A percentile compares a stretch with the other conserved stretches of the same genome.
Conservation (phyloP, 202 grass and related monocot species). For the Panicum hallii region DNA sequence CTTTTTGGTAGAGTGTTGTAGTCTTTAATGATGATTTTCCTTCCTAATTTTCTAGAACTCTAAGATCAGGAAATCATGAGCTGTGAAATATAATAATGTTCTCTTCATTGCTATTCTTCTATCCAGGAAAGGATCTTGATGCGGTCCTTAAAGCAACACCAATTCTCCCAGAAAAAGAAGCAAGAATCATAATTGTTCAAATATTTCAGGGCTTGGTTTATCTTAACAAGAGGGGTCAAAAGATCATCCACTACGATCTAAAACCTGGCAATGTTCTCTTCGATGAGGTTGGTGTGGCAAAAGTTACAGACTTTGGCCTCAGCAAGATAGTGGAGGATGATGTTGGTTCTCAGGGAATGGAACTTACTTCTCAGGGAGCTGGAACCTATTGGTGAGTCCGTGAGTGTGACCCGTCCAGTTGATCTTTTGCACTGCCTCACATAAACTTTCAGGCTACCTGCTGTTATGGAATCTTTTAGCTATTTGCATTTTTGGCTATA, state of each 20-base stretch:
- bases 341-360: conserved; percentile 99
- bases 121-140: conserved; percentile 97
- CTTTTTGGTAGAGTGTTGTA: conserved; percentile 16
- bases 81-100: conserved; percentile 41
- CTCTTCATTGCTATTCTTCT: conserved; percentile 45
- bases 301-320: conserved; percentile 99
- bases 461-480: conserved; percentile 38
- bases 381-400: conserved; percentile 99
- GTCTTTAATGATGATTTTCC: conserved; percentile 12
- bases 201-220: conserved; percentile 99
- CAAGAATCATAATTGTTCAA: conserved; percentile 98
- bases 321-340: conserved; percentile 99
- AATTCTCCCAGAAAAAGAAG: conserved; percentile 98
- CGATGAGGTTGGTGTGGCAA: conserved; percentile 89
- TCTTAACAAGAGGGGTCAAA: conserved; percentile 97
- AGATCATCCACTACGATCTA: conserved; percentile 96
- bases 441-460: neutral
- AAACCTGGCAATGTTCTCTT: conserved; percentile 99
- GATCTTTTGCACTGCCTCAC: conserved; percentile 2
- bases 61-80: conserved; percentile 15
- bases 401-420: conserved; percentile 48
- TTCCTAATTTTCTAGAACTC: conserved; percentile 22
- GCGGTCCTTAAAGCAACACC: conserved; percentile 93
- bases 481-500: conserved; percentile 42
- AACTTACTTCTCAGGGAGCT: conserved; percentile 96